A percentile compares a stretch with the other conserved stretches of the same genome.
Evolutionary conservation across 2,329 filamentous ascomycete genomes (phyloP).

Genomic region (Didymella keratinophila): DNA sequence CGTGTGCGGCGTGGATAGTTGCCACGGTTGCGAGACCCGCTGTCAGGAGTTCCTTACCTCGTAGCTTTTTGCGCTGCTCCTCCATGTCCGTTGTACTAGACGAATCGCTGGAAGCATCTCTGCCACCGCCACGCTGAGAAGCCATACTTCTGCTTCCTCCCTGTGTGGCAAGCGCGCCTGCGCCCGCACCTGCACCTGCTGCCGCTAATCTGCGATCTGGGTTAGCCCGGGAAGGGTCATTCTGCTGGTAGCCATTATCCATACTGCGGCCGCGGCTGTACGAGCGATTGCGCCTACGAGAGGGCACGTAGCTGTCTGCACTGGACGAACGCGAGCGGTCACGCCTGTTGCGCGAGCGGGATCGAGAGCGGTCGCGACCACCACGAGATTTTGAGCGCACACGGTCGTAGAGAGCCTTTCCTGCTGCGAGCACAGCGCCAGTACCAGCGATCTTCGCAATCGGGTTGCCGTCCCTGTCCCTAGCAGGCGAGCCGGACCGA

Average conservation of each 20-base stretch:
- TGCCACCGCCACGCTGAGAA: constrained; percentile 25
- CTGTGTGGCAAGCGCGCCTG: constrained; percentile 44
- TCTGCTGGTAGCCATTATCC: constrained; percentile 49
- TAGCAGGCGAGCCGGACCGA: constrained; percentile 43
- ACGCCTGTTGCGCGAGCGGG: constrained; percentile 56
- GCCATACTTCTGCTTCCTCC: constrained; percentile 26
- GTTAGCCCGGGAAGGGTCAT: constrained; percentile 47
- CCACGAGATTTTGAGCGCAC: constrained; percentile 62
- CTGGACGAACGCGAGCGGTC: constrained; percentile 56
- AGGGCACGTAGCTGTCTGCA: constrained; percentile 60
- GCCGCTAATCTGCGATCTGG: constrained; percentile 50
- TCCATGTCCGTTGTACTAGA: constrained; percentile 70
- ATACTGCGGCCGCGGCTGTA: constrained; percentile 52
- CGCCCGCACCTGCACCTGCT: constrained; percentile 45
- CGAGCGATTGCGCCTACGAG: constrained; percentile 53
- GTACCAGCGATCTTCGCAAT: constrained; percentile 59
- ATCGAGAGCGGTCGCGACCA: constrained; percentile 52
- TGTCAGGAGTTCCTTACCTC: constrained; percentile 71
- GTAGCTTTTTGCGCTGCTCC: constrained; percentile 68
- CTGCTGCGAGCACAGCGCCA: constrained; percentile 59
- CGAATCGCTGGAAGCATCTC: constrained; percentile 46
- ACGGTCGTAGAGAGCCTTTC: constrained; percentile 63
- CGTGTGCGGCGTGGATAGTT: constrained; percentile 73
- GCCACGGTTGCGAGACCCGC: constrained; percentile 72
- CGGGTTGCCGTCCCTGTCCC: constrained; percentile 59